Base-by-base conservation (phyloP, 2,329 filamentous ascomycete species). In the Neobulgaria alba region DNA sequence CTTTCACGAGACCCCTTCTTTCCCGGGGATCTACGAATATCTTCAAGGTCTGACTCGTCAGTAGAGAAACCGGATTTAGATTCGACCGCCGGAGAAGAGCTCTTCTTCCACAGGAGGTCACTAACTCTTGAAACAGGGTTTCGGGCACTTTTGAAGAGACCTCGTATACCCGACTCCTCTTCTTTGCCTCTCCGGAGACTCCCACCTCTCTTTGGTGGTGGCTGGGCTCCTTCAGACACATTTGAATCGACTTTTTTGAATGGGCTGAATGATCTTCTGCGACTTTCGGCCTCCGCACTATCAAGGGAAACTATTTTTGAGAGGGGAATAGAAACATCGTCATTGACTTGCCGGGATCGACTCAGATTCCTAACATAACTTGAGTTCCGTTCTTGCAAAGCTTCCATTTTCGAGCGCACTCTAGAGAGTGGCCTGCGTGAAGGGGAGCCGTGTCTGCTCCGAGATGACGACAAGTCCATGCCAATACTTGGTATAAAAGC, bases 91-190 rank as follows among this genome's bases (percentile, higher is more conserved):
- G 54, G 21, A 55, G 60, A 37, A 16, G 61, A 56, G 21, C 82
- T 77, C 52, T 72, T 75, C 50, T 71, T 73, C 60, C 77, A 67
- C 16, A 81, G 72, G 32, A 74, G 67, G 36, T 77, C 75, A 12
- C 75, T 73, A 23, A 81, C 69, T 52, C 73, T 75, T 0, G 74
- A 72, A 5, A 79, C 70, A 52, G 82, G 78, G 46, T 68, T 78
- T 41, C 83, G 72, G 36, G 78, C 75, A 2, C 79, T 81, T 63
- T 87, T 90, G 63, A 95, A 82, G 35, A 95, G 80, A 5, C 82
- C 78, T 31, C 80, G 76, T 7, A 87, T 68, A 26, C 75, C 77
- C 8, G 75, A 76, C 29, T 73, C 66, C 29, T 72, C 67, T 17
- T 56, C 50, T 41, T 53, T 58, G 2, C 59, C 66, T 14, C 64